Evolutionary conservation across 1,284 basidiomycete species (phyloP).

Genomic region (Trametes hirsuta): DNA sequence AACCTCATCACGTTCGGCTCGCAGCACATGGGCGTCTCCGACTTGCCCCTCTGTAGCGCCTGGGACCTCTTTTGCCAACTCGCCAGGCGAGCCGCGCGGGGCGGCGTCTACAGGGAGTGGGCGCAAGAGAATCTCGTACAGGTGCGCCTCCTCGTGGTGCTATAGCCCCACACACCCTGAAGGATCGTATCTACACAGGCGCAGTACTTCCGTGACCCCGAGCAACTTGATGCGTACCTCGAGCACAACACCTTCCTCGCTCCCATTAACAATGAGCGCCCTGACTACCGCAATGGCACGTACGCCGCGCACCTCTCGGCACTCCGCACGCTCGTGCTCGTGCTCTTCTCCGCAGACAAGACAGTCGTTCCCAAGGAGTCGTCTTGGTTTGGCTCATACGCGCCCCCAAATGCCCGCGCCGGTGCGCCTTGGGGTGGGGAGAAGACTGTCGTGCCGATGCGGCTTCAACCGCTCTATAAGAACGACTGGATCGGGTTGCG

Average conservation of each 20-base stretch:
- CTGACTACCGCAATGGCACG: conserved; percentile 53
- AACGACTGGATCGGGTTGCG: conserved; percentile 91
- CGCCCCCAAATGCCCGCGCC: conserved; percentile 38
- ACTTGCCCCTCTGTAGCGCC: conserved; percentile 73
- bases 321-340: conserved; percentile 64
- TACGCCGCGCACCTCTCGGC: conserved; percentile 64
- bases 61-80: conserved; percentile 79
- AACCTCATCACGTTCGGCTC: conserved; percentile 92
- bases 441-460: conserved; percentile 70
- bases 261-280: conserved; percentile 76
- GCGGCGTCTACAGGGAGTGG: conserved; percentile 82
- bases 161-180: too few relatives aligned
- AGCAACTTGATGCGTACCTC: conserved; percentile 74
- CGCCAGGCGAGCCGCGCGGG: conserved; percentile 71
- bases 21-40: conserved; percentile 85
- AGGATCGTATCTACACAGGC: conserved; percentile 51
- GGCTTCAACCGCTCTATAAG: conserved; percentile 74
- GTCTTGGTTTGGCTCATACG: conserved; percentile 82
- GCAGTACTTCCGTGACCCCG: conserved; percentile 92
- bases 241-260: conserved; percentile 71
- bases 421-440: conserved; percentile 28
- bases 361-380: conserved; percentile 85
- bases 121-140: conserved; percentile 84
- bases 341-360: conserved; percentile 70
- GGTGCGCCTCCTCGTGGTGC: conserved; percentile 41